phyloP scores from a whole-genome alignment of 352 stramenopile genomes.

The Pythium utonaiense region DNA sequence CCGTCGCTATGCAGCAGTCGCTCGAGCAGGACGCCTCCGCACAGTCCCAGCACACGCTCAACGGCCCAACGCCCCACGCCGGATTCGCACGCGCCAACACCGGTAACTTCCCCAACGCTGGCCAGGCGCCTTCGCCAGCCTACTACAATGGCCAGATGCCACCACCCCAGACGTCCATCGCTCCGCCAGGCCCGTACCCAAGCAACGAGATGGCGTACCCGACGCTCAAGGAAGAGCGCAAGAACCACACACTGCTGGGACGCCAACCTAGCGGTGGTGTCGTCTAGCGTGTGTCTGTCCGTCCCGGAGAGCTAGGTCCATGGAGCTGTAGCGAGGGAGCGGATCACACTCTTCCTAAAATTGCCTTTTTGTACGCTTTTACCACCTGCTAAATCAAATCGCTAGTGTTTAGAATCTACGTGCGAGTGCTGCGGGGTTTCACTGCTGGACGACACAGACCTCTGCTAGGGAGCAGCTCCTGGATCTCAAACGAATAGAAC shows the following conservation, averaged over 20 bases:
- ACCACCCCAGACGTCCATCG: slow-evolving; percentile 1
- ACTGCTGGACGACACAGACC: too few relatives aligned
- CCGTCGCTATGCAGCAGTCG: slow-evolving; percentile 71
- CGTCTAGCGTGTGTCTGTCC: slow-evolving; percentile 46
- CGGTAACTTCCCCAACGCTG: not conserved
- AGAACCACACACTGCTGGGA: slow-evolving; percentile 65
- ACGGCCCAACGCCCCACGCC: slow-evolving; percentile 13
- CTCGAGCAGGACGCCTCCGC: slow-evolving; percentile 46
- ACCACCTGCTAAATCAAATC: too few relatives aligned
- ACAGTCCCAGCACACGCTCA: slow-evolving; percentile 21
- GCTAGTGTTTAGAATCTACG: too few relatives aligned
- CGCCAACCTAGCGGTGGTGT: slow-evolving; percentile 62
- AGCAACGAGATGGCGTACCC: slow-evolving; percentile 50
- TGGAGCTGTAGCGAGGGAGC: not conserved
- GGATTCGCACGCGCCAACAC: slow-evolving; percentile 20
- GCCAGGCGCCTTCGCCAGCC: not conserved
- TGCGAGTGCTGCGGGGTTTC: too few relatives aligned
- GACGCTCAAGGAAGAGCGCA: slow-evolving; percentile 56
- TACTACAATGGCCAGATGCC: slow-evolving; percentile 21
- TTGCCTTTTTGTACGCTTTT: slow-evolving; percentile 3
- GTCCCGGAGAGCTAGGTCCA: not conserved
- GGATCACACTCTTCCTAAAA: slow-evolving; percentile 1
- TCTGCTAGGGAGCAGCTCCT: too few relatives aligned
- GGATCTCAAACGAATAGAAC: too few relatives aligned
- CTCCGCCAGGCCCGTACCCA: slow-evolving; percentile 15